Conservation (phyloP, 345 rosid species). For the Salix suchowensis region DNA sequence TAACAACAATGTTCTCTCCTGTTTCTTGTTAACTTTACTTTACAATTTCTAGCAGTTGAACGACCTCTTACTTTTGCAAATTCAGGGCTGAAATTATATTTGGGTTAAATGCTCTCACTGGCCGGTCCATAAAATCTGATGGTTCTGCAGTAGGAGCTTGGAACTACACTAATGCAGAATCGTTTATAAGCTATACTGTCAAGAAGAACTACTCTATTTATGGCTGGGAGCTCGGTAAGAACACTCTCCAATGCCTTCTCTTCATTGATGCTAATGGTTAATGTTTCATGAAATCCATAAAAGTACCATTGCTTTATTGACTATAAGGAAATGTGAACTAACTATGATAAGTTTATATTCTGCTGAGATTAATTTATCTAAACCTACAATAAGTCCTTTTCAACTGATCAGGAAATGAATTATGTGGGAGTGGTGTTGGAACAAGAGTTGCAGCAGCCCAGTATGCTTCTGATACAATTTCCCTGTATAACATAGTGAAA, state of each 20-base stretch:
- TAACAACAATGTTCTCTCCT: constrained; percentile 15
- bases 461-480: constrained; percentile 64
- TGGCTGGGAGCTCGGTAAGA: constrained; percentile 89
- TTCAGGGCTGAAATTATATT: constrained; percentile 68
- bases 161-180: constrained; percentile 68
- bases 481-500: constrained; percentile 45
- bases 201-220: constrained; percentile 44
- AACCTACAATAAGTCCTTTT: background rate
- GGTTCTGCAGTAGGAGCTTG: constrained; percentile 67
- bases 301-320: background rate
- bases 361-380: background rate
- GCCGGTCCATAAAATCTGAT: constrained; percentile 34
- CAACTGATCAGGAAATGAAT: constrained; percentile 64
- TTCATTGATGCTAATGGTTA: background rate
- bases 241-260: background rate
- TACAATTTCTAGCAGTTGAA: background rate
- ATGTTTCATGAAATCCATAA: background rate
- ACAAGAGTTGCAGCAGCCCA: constrained; percentile 62
- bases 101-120: constrained; percentile 69
- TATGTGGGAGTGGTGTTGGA: constrained; percentile 79
- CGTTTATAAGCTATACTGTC: constrained; percentile 57
- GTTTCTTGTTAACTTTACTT: background rate
- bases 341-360: background rate
- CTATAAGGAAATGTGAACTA: background rate
- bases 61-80: background rate